Evolutionary conservation across 2,329 filamentous ascomycete genomes (phyloP).

Genomic region (Ceratocystis huliohia): DNA sequence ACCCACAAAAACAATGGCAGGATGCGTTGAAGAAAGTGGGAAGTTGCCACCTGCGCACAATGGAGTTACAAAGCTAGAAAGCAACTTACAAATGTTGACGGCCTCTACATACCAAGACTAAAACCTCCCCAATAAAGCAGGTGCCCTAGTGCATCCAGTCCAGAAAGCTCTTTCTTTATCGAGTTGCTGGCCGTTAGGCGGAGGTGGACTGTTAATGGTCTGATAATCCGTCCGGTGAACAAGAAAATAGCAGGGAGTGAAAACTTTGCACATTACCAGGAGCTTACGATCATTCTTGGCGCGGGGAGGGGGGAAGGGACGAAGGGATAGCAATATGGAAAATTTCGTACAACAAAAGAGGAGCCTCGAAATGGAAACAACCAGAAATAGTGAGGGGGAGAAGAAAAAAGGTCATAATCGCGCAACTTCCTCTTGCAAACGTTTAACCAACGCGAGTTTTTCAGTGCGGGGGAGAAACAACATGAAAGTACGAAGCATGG

Average conservation of each 20-base stretch:
- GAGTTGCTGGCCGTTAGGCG: background rate
- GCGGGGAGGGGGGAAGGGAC: background rate
- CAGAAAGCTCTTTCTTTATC: too few relatives aligned
- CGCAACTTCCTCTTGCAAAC: background rate
- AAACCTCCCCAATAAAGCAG: too few relatives aligned
- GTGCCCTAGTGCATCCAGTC: too few relatives aligned
- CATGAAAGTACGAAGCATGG: background rate
- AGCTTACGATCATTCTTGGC: background rate
- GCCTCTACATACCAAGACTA: background rate
- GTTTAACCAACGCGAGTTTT: background rate
- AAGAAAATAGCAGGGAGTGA: background rate
- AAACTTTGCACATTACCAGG: background rate
- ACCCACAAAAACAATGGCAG: constrained; percentile 7
- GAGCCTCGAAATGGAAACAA: background rate
- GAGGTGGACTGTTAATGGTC: background rate
- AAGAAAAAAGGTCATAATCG: background rate
- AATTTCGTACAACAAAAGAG: background rate
- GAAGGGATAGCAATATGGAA: background rate
- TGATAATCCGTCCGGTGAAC: background rate
- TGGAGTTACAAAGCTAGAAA: background rate
- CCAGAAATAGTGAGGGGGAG: background rate
- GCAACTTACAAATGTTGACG: background rate
- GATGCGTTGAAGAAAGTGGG: constrained; percentile 1
- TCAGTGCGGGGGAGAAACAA: background rate
- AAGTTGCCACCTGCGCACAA: background rate